Base-by-base conservation (phyloP, 2,329 filamentous ascomycete genomes). In the Remersonia thermophila region DNA sequence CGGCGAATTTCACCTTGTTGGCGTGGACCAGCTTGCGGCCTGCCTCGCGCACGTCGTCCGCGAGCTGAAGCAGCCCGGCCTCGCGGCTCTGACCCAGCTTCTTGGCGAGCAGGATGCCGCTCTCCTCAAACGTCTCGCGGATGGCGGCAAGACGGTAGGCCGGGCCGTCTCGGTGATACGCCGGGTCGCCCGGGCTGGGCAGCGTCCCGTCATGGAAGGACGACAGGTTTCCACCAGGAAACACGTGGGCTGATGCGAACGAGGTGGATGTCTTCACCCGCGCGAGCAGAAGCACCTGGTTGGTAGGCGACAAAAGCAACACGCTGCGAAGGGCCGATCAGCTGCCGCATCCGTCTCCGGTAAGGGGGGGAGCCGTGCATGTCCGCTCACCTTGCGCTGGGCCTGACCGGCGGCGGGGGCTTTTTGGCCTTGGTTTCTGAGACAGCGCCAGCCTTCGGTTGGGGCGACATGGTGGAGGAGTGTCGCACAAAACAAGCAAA, bases 51-150 rank as follows among this genome's bases (percentile, higher is more conserved):
- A 77, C 71, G 1, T 59, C 58, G 7, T 73, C 66, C 0, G 67
- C 56, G 5, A 93, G 55, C 28, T 75, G 67, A 20, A 91, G 58
- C 35, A 89, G 58, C 14, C 62, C 58, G 4, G 29, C 17, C 2
- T 40, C 35, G 3, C 17, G 29, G 29, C n/a, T 17, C 3, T 35
- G 37, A 14, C 34, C 36, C 2, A 27, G 20, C 20, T 32, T 35
- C 36, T 55, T 64, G 0, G 83, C 84, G 3, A 96, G 67, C 17
- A 96, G 60, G 36, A 95, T 85, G 0, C 91, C 91, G 45, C 83
- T 87, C 61, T 96, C 91, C 55, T 98, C 91, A 53, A 96, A 96
- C 0, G 85, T 85, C 63, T 96, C 91, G 6, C 91, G 69, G 16
- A 96, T 74, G 0, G 87, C 91, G 5, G 80, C 86, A 26, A 83